A percentile compares a stretch with the other conserved stretches of the same genome.
Evolutionary conservation across 225 moss, liverwort and hornwort species (phyloP).

Genomic region (Takakia lepidozioides): DNA sequence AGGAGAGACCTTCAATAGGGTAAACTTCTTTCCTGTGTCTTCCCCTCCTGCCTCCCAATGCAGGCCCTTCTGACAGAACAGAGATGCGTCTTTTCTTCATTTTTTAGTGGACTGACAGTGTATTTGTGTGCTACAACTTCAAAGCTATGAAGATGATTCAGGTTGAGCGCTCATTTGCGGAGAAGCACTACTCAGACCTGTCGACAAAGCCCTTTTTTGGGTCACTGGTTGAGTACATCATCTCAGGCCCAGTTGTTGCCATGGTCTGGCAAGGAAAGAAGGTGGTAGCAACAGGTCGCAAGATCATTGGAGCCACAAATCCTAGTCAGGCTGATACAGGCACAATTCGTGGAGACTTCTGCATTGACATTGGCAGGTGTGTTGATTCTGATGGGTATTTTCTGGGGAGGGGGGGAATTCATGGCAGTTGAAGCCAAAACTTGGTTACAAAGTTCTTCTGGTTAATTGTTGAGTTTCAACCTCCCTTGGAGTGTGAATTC

Average conservation of each 20-base stretch:
- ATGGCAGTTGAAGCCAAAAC: no score
- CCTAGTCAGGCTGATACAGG: slow-evolving; percentile 24
- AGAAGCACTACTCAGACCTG: slow-evolving; percentile 30
- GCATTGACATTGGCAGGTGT: slow-evolving; percentile 24
- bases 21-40: no score
- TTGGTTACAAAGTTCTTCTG: no score
- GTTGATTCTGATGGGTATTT: neutral
- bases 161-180: slow-evolving; percentile 18
- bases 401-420: neutral
- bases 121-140: no score
- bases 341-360: slow-evolving; percentile 26
- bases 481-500: no score
- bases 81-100: no score
- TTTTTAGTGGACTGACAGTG: no score
- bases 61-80: no score
- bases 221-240: slow-evolving; percentile 21
- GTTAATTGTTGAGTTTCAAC: no score
- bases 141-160: slow-evolving; percentile 16
- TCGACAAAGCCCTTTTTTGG: slow-evolving; percentile 25
- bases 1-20: no score
- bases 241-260: slow-evolving; percentile 29
- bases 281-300: slow-evolving; percentile 21
- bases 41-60: no score
- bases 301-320: slow-evolving; percentile 27
- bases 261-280: slow-evolving; percentile 33